These are phyloP conservation scores for Udeniomyces megalosporus DNA, from an alignment of 768 basidiomycete species.

Conservation along the genomic window DNA sequence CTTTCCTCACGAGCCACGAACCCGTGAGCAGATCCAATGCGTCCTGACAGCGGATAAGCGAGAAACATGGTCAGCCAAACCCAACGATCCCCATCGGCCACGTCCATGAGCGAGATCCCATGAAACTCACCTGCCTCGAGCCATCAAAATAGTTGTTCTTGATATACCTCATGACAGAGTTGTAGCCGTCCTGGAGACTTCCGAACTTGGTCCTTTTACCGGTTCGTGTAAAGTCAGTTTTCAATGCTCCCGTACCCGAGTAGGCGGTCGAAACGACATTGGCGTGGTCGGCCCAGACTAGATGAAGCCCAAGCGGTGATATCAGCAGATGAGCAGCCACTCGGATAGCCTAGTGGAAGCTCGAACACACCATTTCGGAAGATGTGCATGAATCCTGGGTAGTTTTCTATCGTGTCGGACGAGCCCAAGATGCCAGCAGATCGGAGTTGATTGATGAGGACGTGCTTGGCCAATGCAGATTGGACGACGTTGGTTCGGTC, in stretches of 20 bases:
- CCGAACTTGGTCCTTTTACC: slow-evolving; percentile 75
- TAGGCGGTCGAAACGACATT: slow-evolving; percentile 80
- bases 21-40: slow-evolving; percentile 90
- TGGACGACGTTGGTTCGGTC: slow-evolving; percentile 97
- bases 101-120: too few species aligned
- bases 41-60: slow-evolving; percentile 41
- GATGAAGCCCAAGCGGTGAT: background rate
- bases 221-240: slow-evolving; percentile 90
- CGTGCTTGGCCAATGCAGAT: slow-evolving; percentile 73
- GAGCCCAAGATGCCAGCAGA: slow-evolving; percentile 53
- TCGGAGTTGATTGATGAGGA: slow-evolving; percentile 59
- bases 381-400: slow-evolving; percentile 57
- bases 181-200: slow-evolving; percentile 64
- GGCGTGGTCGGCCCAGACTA: slow-evolving; percentile 97
- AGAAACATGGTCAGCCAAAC: background rate
- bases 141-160: slow-evolving; percentile 98
- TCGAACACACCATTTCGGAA: slow-evolving; percentile 65
- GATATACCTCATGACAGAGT: slow-evolving; percentile 66
- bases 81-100: too few species aligned
- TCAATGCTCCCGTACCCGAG: slow-evolving; percentile 85
- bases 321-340: background rate
- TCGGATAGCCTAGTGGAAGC: background rate
- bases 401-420: slow-evolving; percentile 62
- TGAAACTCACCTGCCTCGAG: slow-evolving; percentile 54
- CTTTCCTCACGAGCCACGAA: slow-evolving; percentile 65